Evolutionary conservation across 1,284 basidiomycete genomes (phyloP), one percentile per base, ranked within the genome.

Genomic region (Bondarzewia mesenterica): DNA sequence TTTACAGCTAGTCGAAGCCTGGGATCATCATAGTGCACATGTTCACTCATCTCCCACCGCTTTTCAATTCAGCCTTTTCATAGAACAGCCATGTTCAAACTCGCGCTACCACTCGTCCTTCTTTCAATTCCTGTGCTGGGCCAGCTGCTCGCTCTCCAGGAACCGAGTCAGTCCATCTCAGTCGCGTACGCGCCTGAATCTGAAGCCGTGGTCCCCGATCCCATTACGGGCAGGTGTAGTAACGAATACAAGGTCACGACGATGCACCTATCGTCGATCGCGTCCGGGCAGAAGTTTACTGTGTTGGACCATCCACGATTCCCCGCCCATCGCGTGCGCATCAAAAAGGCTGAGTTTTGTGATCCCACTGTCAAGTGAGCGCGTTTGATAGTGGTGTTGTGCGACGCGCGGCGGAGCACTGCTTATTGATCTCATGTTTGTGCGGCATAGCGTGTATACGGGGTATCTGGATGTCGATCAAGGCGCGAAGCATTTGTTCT

Each of bases 401-500:
- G 26, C 27, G 15, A 23, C 10, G n/a, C 29, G 10, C 29, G n/a
- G n/a, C n/a, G n/a, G n/a, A n/a, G n/a, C n/a, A n/a, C 29, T 32
- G 29, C 5, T n/a, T 7, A 4, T 12, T 3, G 29, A 32, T 4
- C 3, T n/a, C 12, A 32, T n/a, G 29, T 21, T 29, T 18, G 18
- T 4, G 23, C 18, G n/a, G 42, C 14, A 37, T 43, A 76, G 73
- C 50, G 74, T 72, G 15, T 82, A 79, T 53, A 80, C 81, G 2
- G 80, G 80, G 1, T 82, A 82, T 57, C 61, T 82, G 20, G 80
- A 82, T 52, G 69, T 82, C 5, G 84, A 80, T 37, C 64, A 64
- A 44, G 73, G 75, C 26, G 78, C 79, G 27, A 75, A 81, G 52
- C 80, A 82, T 52, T 71, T 82, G 59, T 92, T 89, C 71, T 92